A percentile compares a stretch with the other conserved stretches of the same genome.
phyloP scores from a whole-genome alignment of 139 green algal genomes.

The Asterochloris sp. region DNA sequence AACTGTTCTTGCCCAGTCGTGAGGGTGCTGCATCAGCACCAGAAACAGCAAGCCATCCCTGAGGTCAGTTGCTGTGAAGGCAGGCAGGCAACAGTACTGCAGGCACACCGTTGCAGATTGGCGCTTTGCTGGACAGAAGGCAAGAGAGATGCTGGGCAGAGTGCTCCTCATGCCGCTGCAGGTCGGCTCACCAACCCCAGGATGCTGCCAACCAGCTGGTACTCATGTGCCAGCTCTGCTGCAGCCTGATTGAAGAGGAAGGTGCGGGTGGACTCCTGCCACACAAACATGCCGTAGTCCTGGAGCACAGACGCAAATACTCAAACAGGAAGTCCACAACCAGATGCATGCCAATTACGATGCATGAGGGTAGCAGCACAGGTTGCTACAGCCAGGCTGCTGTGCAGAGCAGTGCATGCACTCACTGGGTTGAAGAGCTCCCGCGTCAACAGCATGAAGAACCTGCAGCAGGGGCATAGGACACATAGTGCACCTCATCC shows the following conservation, averaged over 20 bases:
- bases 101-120: too few species aligned
- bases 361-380: background rate
- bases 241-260: slow-evolving; percentile 37
- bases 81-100: too few species aligned
- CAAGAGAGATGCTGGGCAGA: slow-evolving; percentile 26
- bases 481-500: background rate
- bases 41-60: too few species aligned
- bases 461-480: background rate
- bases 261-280: slow-evolving; percentile 27
- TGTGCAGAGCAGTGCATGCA: too few species aligned
- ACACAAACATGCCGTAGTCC: slow-evolving; percentile 85
- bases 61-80: too few species aligned
- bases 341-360: background rate
- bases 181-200: slow-evolving; percentile 56
- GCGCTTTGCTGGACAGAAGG: too few species aligned
- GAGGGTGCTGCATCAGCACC: too few species aligned
- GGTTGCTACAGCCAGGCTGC: too few species aligned
- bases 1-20: too few species aligned
- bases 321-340: background rate
- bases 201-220: slow-evolving; percentile 79
- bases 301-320: background rate
- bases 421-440: background rate
- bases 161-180: too few species aligned
- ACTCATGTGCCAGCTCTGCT: slow-evolving; percentile 64
- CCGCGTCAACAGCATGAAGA: background rate